A percentile compares a stretch with the other conserved stretches of the same genome.
Conservation (phyloP, 2,329 filamentous ascomycete genomes). For the Stagonosporopsis rhizophila region DNA sequence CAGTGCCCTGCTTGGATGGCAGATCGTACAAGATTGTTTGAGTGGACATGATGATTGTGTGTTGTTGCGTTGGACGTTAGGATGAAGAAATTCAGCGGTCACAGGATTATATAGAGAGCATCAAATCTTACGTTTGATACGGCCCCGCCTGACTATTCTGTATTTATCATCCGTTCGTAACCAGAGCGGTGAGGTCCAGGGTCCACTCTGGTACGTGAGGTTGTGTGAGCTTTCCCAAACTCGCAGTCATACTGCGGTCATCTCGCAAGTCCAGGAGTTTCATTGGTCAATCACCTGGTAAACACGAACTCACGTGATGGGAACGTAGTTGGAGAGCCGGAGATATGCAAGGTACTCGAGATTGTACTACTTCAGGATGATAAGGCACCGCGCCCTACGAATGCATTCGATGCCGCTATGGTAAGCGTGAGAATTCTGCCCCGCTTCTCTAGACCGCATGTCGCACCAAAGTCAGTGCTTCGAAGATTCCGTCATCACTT, state of each 20-base stretch:
- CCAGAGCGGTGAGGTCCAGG: slow-evolving; percentile 7
- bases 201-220: not conserved
- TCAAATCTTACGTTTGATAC: not conserved
- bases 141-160: not conserved
- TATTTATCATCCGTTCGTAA: slow-evolving; percentile 3
- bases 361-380: not conserved
- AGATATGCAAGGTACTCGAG: not conserved
- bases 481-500: not conserved
- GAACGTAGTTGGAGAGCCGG: not conserved
- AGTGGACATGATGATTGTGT: slow-evolving; percentile 30
- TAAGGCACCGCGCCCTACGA: not conserved
- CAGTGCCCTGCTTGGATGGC: slow-evolving; percentile 58
- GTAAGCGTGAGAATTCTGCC: not conserved
- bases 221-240: slow-evolving; percentile 1
- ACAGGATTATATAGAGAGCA: not conserved
- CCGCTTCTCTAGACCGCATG: not conserved
- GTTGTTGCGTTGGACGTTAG: not conserved
- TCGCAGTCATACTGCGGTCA: not conserved
- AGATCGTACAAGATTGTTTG: slow-evolving; percentile 68
- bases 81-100: not conserved
- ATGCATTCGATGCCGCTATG: not conserved
- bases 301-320: not conserved
- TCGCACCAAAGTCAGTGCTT: not conserved
- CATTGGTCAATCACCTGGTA: not conserved
- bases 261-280: not conserved